Conservation (phyloP, 2,329 filamentous ascomycete species). For the Fusarium globosum region DNA sequence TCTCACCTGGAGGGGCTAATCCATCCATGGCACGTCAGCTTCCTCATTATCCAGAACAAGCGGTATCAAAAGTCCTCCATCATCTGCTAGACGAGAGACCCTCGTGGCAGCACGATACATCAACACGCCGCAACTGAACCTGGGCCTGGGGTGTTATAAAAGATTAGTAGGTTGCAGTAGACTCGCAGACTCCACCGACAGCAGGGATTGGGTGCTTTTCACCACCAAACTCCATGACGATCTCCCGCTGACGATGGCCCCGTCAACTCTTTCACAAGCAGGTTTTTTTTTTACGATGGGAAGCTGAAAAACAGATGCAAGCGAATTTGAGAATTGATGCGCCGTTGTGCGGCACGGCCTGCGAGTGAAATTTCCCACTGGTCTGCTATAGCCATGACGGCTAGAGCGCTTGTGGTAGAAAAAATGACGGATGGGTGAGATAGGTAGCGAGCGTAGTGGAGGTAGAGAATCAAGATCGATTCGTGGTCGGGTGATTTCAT, state of each 20-base stretch:
- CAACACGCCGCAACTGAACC: background rate
- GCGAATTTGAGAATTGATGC: background rate
- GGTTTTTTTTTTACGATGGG: background rate
- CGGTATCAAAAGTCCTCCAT: background rate
- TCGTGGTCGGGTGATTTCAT: conserved; percentile 15
- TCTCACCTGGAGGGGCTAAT: background rate
- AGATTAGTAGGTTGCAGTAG: background rate
- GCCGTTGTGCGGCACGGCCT: conserved; percentile 1
- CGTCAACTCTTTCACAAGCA: conserved; percentile 2
- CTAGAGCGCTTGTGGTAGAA: conserved; percentile 11
- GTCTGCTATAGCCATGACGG: background rate
- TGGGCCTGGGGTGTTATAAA: background rate
- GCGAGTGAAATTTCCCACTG: background rate
- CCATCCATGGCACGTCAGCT: background rate
- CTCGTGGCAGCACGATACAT: conserved; percentile 7
- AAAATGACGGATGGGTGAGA: background rate
- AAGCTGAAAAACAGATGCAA: background rate
- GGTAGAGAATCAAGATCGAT: conserved; percentile 27
- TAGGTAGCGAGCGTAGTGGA: conserved; percentile 9
- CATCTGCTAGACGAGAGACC: background rate
- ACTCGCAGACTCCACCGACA: conserved; percentile 5
- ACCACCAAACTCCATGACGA: conserved; percentile 28
- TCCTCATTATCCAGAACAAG: background rate
- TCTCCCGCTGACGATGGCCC: conserved; percentile 42
- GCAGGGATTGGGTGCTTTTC: conserved; percentile 12